Evolutionary conservation across 73 alveolate genomes (phyloP).

Genomic region (Paramecium octaurelia): DNA sequence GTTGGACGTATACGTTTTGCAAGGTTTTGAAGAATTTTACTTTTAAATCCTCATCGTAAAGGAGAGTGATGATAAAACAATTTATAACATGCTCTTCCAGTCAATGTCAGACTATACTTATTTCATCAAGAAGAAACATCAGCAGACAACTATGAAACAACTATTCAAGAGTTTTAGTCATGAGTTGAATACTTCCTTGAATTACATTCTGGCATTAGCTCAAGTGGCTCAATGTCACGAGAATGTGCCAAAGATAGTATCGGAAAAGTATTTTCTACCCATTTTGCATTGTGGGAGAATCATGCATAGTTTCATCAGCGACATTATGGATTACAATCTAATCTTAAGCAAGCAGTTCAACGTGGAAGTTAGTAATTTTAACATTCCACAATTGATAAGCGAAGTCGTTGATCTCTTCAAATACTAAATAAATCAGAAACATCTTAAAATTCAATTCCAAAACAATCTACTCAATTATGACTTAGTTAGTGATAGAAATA

Average conservation of each 20-base stretch:
- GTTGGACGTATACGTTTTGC: background rate
- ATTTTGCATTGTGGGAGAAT: background rate
- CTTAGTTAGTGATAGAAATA: background rate
- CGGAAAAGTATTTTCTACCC: slow-evolving; percentile 2
- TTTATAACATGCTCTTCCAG: background rate
- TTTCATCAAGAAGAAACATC: background rate
- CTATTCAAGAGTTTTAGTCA: slow-evolving; percentile 15
- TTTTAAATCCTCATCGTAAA: background rate
- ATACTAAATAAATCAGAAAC: background rate
- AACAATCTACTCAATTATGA: background rate
- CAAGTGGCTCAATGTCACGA: slow-evolving; percentile 19
- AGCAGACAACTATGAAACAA: background rate
- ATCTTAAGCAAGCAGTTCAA: background rate
- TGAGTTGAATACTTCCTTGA: slow-evolving; percentile 16
- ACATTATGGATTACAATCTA: slow-evolving; percentile 32
- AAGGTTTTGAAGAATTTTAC: background rate
- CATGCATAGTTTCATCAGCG: slow-evolving; percentile 9
- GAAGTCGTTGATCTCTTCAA: slow-evolving; percentile 11
- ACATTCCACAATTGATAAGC: background rate
- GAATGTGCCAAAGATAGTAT: background rate
- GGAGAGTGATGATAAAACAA: background rate
- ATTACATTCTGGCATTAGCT: slow-evolving; percentile 23
- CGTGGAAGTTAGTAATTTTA: background rate
- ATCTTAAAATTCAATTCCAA: background rate
- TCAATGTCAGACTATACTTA: background rate